phyloP scores from a whole-genome alignment of 78 protist genomes.

The Dictyostelium capitatum region DNA sequence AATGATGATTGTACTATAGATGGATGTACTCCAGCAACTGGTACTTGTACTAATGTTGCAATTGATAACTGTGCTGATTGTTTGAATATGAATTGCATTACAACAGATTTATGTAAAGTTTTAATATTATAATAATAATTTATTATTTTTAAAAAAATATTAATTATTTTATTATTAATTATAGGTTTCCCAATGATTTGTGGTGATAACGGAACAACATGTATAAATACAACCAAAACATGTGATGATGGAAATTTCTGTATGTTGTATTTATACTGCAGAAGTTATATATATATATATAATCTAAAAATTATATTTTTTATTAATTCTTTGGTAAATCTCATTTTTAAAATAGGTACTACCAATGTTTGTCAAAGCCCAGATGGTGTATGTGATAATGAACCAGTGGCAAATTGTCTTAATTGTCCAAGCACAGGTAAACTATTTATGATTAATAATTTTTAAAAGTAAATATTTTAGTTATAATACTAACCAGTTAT shows the following conservation, averaged over 20 bases:
- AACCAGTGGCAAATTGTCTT: neutral
- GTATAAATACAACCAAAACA: neutral
- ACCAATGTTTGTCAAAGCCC: neutral
- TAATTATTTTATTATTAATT: neutral
- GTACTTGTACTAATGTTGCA: neutral
- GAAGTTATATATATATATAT: no score
- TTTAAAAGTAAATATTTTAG: no score
- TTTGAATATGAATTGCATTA: neutral
- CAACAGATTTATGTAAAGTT: neutral
- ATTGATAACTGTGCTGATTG: neutral
- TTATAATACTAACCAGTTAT: no score
- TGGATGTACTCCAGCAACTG: no score
- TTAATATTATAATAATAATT: neutral
- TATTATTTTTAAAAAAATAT: neutral
- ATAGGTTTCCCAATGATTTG: neutral
- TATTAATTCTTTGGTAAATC: no score
- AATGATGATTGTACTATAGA: conserved; percentile 5
- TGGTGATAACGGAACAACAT: neutral
- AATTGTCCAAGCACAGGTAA: neutral
- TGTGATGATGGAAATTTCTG: neutral
- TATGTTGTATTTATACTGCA: neutral
- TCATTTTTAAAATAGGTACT: neutral
- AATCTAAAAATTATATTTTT: no score
- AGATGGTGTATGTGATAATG: neutral
- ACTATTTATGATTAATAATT: no score